Conservation (phyloP, 805 yeast genomes). For the Myxozyma geophila region DNA sequence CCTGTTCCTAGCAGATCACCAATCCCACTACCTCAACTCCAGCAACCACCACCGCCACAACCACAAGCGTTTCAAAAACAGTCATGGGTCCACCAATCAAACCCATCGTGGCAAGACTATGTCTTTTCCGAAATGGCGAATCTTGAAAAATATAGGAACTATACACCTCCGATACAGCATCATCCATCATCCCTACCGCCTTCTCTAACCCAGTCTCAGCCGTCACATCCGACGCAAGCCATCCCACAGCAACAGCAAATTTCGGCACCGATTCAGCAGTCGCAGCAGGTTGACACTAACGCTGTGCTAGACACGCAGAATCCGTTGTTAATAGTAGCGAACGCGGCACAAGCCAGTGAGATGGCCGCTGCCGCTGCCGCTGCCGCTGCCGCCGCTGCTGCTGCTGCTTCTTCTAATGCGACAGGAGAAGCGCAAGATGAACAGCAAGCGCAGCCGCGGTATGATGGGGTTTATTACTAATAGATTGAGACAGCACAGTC, state of each 20-base stretch:
- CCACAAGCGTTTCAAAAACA: background rate
- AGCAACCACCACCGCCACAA: conserved; percentile 6
- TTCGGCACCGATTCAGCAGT: background rate
- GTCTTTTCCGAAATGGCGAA: conserved; percentile 27
- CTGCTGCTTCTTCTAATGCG: background rate
- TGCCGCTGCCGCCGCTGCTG: background rate
- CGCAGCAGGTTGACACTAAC: background rate
- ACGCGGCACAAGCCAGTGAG: conserved; percentile 11
- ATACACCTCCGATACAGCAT: no score
- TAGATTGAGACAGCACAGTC: background rate
- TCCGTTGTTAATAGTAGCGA: conserved; percentile 7
- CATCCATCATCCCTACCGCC: no score
- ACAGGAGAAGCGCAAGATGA: no score
- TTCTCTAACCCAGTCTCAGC: background rate
- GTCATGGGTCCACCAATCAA: conserved; percentile 8
- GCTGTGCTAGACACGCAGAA: background rate
- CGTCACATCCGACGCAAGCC: background rate
- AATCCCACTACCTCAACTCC: background rate
- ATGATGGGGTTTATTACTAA: background rate
- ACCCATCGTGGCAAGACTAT: conserved; percentile 30
- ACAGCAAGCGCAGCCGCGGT: background rate
- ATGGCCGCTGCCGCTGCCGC: background rate
- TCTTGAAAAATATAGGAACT: conserved; percentile 14
- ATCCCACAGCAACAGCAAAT: background rate
- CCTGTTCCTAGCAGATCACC: background rate